A percentile compares a stretch with the other conserved stretches of the same genome.
Conservation (phyloP, 2,329 filamentous ascomycete genomes). For the Epichloe festucae region DNA sequence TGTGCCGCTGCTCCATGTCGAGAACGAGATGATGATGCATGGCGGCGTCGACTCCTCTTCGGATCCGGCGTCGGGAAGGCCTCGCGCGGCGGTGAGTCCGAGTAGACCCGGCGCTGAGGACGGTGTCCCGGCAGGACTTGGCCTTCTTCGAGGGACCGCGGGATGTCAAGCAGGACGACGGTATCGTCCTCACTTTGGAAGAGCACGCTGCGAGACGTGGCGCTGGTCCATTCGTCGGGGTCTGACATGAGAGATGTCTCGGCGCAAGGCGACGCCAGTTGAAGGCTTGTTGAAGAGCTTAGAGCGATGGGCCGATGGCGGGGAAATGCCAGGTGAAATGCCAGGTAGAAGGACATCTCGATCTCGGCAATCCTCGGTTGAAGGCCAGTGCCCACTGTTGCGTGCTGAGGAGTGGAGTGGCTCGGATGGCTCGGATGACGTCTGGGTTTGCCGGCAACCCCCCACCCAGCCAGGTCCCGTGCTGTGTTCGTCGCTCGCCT, state of each 20-base stretch:
- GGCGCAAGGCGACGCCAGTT: no score
- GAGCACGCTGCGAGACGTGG: conserved; percentile 17
- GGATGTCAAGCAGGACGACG: conserved; percentile 54
- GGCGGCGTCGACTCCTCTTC: background rate
- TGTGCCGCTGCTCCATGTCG: conserved; percentile 10
- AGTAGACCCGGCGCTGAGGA: conserved; percentile 30
- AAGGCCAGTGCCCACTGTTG: background rate
- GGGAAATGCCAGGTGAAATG: no score
- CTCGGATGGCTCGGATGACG: conserved; percentile 5
- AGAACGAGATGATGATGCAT: background rate
- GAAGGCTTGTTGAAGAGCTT: no score
- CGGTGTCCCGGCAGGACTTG: conserved; percentile 36
- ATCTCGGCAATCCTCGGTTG: conserved; percentile 11
- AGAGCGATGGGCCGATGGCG: no score
- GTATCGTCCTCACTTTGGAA: conserved; percentile 24
- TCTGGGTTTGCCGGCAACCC: background rate
- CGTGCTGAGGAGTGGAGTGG: no score
- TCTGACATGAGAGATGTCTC: background rate
- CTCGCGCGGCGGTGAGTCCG: conserved; percentile 26
- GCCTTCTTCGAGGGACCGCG: conserved; percentile 53
- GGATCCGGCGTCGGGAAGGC: conserved; percentile 42
- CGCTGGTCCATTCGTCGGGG: background rate
- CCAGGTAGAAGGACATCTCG: background rate
- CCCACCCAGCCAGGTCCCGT: background rate
- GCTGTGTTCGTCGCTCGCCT: conserved; percentile 1